Evolutionary conservation across 805 yeast species (phyloP).

Genomic region (Phaffomyces thermotolerans): DNA sequence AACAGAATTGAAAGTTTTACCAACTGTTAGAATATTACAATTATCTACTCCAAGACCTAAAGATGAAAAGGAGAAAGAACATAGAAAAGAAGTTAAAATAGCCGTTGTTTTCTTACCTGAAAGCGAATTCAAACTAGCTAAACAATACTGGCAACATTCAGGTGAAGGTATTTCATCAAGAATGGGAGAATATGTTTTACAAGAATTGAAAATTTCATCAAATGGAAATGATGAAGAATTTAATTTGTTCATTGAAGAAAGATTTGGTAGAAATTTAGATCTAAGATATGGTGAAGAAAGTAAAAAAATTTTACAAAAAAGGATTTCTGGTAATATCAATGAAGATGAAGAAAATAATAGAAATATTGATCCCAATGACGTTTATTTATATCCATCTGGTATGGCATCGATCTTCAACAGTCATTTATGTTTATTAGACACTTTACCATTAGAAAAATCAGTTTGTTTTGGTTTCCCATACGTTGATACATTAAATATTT

Average conservation of each 20-base stretch:
- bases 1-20: conserved; percentile 8
- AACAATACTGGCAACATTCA: conserved; percentile 92
- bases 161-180: conserved; percentile 97
- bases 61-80: conserved; percentile 49
- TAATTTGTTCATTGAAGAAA: conserved; percentile 63
- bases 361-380: conserved; percentile 47
- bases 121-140: conserved; percentile 53
- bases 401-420: conserved; percentile 89
- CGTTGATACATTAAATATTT: conserved; percentile 81
- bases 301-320: conserved; percentile 58
- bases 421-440: conserved; percentile 47
- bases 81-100: conserved; percentile 58
- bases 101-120: conserved; percentile 73
- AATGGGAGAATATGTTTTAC: conserved; percentile 74
- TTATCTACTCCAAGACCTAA: conserved; percentile 64
- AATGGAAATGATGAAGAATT: conserved; percentile 11
- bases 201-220: conserved; percentile 42
- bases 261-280: conserved; percentile 86
- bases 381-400: conserved; percentile 81
- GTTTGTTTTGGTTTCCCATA: conserved; percentile 97
- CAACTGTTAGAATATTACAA: conserved; percentile 58
- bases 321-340: conserved; percentile 56
- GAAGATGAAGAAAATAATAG: conserved; percentile 15
- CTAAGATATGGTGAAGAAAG: conserved; percentile 70
- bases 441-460: conserved; percentile 40